Base-by-base conservation (phyloP, 2,329 filamentous ascomycete genomes). In the Aspergillus cejpii region DNA sequence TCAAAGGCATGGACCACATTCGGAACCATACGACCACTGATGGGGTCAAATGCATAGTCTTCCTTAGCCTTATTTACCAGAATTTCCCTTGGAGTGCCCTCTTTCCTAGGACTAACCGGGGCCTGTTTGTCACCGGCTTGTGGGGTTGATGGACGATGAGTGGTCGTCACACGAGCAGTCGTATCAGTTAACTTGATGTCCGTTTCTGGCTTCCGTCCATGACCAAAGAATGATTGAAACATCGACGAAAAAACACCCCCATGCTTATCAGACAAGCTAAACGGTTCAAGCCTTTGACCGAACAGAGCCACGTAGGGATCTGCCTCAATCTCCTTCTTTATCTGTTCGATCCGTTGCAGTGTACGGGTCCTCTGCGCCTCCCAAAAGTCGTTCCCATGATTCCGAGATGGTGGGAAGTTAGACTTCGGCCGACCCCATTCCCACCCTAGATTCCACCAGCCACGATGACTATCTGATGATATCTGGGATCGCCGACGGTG, bases 261-360 rank as follows among this genome's bases (percentile, higher is more conserved):
- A n/a, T 50, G 36, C 24, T 53, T 60, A 5, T 45, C 43, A 7
- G 50, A 45, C 19, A 49, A 44, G 8, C 41, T 45, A 14, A 62
- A 52, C 4, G 56, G 58, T 8, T 59, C 49, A 37, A 64, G 49
- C 28, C 62, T 57, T 38, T 58, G 61, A 11, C 68, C 68, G 50
- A 72, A 72, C 2, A 72, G 36, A 23, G 62, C 63, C n/a, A 52
- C 52, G 47, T 66, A 69, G 5, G 70, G 68, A 53, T 72, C 67
- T 12, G 49, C 51, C 28, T 67, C 60, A 15, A 71, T 55, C 12
- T 55, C 52, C 29, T 55, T 63, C 52, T 60, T 63, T 37, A 71
- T 55, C 37, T 61, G 53, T 12, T 66, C 58, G 49, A 70, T 67
- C 56, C 68, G 59, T 10, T 51, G 45, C 8, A 59, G 52, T 19